Evolutionary conservation across 768 basidiomycete genomes (phyloP).

Genomic region (Trametes maxima): DNA sequence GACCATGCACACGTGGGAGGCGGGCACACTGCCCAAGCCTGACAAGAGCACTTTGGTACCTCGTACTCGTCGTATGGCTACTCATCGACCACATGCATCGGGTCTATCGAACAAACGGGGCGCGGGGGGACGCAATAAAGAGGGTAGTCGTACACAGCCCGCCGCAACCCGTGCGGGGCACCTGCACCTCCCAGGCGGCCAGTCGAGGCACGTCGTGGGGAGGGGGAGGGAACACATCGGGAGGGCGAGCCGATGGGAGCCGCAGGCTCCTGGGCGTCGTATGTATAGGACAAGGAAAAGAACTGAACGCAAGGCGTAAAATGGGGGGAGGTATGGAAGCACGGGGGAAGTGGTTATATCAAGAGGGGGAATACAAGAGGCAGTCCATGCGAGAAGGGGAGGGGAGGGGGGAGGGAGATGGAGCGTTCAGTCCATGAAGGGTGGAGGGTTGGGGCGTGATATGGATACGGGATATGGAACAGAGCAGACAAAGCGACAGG

Average conservation of each 20-base stretch:
- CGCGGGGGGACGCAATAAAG: conserved; percentile 17
- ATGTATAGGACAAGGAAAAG: conserved; percentile 10
- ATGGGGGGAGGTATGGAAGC: conserved; percentile 6
- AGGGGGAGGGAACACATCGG: background rate
- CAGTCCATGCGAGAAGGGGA: conserved; percentile 11
- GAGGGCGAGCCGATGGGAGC: conserved; percentile 10
- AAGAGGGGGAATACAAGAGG: conserved; percentile 12
- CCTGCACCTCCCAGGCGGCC: background rate
- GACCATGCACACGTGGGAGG: too few species aligned
- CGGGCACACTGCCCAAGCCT: too few species aligned
- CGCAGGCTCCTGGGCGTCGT: conserved; percentile 21
- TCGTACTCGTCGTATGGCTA: conserved; percentile 8
- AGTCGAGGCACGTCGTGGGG: background rate
- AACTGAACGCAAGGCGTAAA: conserved; percentile 15
- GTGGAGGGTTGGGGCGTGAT: conserved; percentile 1
- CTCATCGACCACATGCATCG: conserved; percentile 12
- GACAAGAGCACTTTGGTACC: too few species aligned
- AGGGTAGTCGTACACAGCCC: conserved; percentile 22
- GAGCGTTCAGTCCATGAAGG: conserved; percentile 2
- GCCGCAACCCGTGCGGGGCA: conserved; percentile 12
- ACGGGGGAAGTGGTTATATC: conserved; percentile 1
- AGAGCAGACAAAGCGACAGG: conserved; percentile 17
- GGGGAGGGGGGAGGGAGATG: background rate
- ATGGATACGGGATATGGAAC: conserved; percentile 11
- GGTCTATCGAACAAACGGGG: conserved; percentile 7